Percentiles rank a stretch among this genome's conserved stretches.
phyloP scores from a whole-genome alignment of 2,329 filamentous ascomycete species.

The Ophiostoma sp. region DNA sequence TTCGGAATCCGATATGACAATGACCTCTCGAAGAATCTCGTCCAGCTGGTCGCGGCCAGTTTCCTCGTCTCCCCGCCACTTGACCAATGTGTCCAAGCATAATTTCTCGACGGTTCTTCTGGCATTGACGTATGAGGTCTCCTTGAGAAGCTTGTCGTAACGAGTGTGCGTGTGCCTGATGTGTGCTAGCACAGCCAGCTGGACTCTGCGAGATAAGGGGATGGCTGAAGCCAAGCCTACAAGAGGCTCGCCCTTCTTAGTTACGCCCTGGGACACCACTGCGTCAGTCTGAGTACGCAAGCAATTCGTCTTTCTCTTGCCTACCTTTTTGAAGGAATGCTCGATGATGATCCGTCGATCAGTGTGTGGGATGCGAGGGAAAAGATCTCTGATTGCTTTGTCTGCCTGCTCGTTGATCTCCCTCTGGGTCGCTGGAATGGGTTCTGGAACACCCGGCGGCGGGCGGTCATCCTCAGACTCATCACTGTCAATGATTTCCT shows the following conservation, averaged over 20 bases:
- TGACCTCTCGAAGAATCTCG: conserved; percentile 60
- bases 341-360: conserved; percentile 58
- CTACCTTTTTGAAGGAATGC: conserved; percentile 58
- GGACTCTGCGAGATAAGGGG: conserved; percentile 55
- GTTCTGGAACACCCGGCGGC: conserved; percentile 41
- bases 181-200: conserved; percentile 60
- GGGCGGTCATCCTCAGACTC: conserved; percentile 24
- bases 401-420: conserved; percentile 60
- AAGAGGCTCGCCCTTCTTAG: conserved; percentile 48
- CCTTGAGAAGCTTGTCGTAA: conserved; percentile 56
- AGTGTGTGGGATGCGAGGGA: conserved; percentile 60
- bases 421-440: conserved; percentile 53
- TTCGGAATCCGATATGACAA: conserved; percentile 59
- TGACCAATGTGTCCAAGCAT: conserved; percentile 60
- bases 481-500: conserved; percentile 30
- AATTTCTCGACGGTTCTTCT: conserved; percentile 56
- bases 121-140: conserved; percentile 55
- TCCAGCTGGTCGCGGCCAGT: conserved; percentile 62
- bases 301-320: conserved; percentile 26
- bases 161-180: conserved; percentile 62
- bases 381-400: conserved; percentile 56
- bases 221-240: conserved; percentile 54
- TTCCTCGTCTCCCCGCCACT: conserved; percentile 67
- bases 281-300: background rate
- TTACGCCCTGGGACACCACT: conserved; percentile 39